Conservation (phyloP, 169 alveolate species). For the Amoebophrya sp. region DNA sequence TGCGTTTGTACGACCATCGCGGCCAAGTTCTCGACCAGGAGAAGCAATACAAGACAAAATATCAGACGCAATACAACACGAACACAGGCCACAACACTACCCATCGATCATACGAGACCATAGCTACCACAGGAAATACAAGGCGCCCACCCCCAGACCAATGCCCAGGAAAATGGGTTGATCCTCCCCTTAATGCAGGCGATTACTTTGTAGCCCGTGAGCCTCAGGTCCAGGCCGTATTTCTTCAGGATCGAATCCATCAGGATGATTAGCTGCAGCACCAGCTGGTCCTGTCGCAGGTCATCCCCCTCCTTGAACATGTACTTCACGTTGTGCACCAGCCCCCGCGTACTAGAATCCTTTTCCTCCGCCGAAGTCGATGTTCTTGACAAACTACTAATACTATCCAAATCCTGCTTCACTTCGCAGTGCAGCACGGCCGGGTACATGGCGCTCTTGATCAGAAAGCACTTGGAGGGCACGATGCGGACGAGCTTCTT, state of each 20-base stretch:
- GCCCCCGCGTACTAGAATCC: neutral
- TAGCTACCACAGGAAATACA: too few species aligned
- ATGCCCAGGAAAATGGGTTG: too few species aligned
- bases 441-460: constrained; percentile 29
- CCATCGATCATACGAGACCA: too few species aligned
- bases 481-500: neutral
- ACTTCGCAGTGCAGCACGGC: constrained; percentile 29
- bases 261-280: constrained; percentile 65
- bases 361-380: neutral
- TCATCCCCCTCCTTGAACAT: constrained; percentile 92
- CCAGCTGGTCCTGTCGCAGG: constrained; percentile 82
- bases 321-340: neutral
- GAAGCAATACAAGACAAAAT: too few species aligned
- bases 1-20: too few species aligned
- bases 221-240: constrained; percentile 69
- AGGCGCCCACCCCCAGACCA: too few species aligned
- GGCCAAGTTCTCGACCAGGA: too few species aligned
- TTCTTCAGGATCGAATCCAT: constrained; percentile 69
- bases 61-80: too few species aligned
- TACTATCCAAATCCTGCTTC: neutral
- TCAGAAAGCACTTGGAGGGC: constrained; percentile 13
- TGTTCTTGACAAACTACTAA: neutral
- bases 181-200: too few species aligned
- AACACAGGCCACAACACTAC: too few species aligned
- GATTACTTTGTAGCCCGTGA: constrained; percentile 69